Evolutionary conservation across 805 yeast genomes (phyloP), one percentile per base, ranked within the genome.

Genomic region (Wickerhamiella hasegawae): DNA sequence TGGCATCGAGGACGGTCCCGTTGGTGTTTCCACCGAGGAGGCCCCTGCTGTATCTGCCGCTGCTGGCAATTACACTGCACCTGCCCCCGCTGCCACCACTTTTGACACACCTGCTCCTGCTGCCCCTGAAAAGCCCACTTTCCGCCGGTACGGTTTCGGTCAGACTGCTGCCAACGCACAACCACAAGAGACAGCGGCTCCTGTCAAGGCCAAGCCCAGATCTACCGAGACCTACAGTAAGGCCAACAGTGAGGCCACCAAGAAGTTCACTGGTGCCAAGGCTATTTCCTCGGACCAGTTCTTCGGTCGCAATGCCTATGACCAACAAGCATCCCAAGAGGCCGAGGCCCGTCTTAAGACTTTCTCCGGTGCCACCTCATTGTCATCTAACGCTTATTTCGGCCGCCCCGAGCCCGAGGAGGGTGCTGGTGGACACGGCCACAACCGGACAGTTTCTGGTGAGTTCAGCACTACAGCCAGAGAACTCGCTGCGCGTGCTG

Each of bases 211-310:
- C 27, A 44, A 34, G 43, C 41, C 30, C 33, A 35, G 41, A 37
- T 33, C 28, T 42, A 75, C 81, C 53, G 90, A 90, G 43, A 42
- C 38, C 14, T 43, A 48, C 38, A 45, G 45, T 35, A 40, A 52
- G 5, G 26, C 45, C 26, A 42, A 44, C 11, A 46, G 53, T 29
- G 59, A 51, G 36, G 46, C 53, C 11, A 52, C 51, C 8, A 49
- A 45, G 49, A 81, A 83, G 60, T 90, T 69, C 53, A 96, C 96
- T 38, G 63, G 62, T 28, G 95, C 85, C 55, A 87, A 82, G 67
- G 94, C 85, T 32, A 90, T 90, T 43, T 90, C 97, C 0, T 85
- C 96, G 2, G 97, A 90, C 58, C 92, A 85, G 60, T 73, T 71
- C 50, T 90, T 90, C 57, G 95, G 95, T 15, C 75, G 94, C 51